These are phyloP conservation scores for Phytophthora pseudosyringae DNA, from an alignment of 352 stramenopile genomes.

Conservation along the genomic window DNA sequence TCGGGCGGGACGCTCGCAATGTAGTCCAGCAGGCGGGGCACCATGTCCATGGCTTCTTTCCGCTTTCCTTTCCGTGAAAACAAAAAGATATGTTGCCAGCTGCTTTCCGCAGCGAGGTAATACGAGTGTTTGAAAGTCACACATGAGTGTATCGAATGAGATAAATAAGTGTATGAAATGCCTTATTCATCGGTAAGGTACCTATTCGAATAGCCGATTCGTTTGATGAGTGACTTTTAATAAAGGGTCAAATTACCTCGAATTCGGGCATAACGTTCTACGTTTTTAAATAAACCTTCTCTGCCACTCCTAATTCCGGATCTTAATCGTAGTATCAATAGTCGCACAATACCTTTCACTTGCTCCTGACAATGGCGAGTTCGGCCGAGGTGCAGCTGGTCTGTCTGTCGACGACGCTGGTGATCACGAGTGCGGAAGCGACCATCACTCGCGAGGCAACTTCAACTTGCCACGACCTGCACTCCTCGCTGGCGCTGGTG, in stretches of 20 bases:
- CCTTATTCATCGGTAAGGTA: background rate
- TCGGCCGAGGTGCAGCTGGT: conserved; percentile 62
- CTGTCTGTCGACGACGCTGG: conserved; percentile 56
- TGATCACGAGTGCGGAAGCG: conserved; percentile 60
- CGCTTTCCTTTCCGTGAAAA: conserved; percentile 1
- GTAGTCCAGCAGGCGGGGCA: conserved; percentile 27
- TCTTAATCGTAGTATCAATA: background rate
- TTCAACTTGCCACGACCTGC: conserved; percentile 3
- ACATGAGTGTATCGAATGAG: background rate
- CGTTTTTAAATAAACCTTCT: background rate
- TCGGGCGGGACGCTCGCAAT: conserved; percentile 14
- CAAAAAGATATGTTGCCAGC: conserved; percentile 1
- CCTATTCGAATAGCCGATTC: too few species aligned
- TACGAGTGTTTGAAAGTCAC: background rate
- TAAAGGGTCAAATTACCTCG: background rate
- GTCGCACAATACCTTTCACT: background rate
- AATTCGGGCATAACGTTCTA: background rate
- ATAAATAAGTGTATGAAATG: background rate
- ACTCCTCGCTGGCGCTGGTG: conserved; percentile 38
- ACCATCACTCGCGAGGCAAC: conserved; percentile 1
- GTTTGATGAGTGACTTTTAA: background rate
- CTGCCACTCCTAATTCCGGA: background rate
- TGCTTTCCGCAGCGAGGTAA: background rate
- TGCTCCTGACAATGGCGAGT: conserved; percentile 8
- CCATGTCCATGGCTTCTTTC: conserved; percentile 22